These are phyloP conservation scores for Carex myosuroides DNA, from an alignment of 176 grass and related monocot genomes.

Conservation along the genomic window DNA sequence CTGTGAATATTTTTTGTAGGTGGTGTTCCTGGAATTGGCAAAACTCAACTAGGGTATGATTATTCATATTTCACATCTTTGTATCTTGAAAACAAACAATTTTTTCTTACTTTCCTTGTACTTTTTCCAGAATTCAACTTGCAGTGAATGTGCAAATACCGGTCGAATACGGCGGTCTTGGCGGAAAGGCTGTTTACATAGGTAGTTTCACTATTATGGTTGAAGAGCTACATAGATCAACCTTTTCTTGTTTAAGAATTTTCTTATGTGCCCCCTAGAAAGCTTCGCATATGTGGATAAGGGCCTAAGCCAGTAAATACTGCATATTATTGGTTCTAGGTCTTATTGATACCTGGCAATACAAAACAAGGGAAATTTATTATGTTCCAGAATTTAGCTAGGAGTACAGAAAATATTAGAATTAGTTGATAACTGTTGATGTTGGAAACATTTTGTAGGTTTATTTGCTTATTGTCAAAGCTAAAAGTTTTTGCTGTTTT, in stretches of 20 bases:
- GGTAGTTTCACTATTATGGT: conserved; percentile 31
- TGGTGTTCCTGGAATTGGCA: conserved; percentile 89
- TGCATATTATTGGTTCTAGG: not conserved
- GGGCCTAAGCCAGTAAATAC: not conserved
- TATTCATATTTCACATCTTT: not conserved
- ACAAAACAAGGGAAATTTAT: not conserved
- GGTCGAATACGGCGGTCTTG: conserved; percentile 69
- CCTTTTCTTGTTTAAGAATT: not conserved
- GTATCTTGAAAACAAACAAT: not conserved
- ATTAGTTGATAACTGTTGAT: not conserved
- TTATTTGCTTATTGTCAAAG: not conserved
- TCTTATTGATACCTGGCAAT: not conserved
- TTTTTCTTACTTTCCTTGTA: conserved; percentile 14
- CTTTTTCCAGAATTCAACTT: conserved; percentile 71
- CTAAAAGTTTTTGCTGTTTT: not conserved
- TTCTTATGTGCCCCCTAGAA: not conserved
- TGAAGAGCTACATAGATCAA: not conserved
- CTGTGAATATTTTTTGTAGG: conserved; percentile 39
- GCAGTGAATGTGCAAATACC: conserved; percentile 95
- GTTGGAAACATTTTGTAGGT: not conserved
- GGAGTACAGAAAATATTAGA: not conserved
- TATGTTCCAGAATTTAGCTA: not conserved
- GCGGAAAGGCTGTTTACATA: conserved; percentile 92
- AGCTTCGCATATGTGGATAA: not conserved
- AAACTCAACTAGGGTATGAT: conserved; percentile 95